These are phyloP conservation scores for Blumeria graminis DNA, from an alignment of 2,329 filamentous ascomycete species.

Conservation along the genomic window DNA sequence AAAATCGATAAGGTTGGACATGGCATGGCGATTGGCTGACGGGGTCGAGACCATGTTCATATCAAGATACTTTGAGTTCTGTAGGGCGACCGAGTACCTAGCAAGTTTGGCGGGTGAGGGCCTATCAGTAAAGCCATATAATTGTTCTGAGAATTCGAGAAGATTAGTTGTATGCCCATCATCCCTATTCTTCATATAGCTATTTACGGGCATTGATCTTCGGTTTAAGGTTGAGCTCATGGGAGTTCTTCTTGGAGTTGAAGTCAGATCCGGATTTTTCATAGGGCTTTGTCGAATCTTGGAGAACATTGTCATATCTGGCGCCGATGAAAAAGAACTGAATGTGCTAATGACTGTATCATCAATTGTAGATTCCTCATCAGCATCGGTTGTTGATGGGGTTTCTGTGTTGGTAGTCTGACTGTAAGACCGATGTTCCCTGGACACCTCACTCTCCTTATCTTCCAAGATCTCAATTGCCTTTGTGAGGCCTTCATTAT, in stretches of 20 bases:
- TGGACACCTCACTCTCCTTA: slow-evolving; percentile 12
- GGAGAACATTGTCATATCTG: slow-evolving; percentile 66
- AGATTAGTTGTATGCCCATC: slow-evolving; percentile 46
- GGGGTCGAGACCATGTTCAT: slow-evolving; percentile 9
- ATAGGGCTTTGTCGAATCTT: slow-evolving; percentile 42
- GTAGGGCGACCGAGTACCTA: slow-evolving; percentile 10
- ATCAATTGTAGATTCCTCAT: slow-evolving; percentile 16
- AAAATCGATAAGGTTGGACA: slow-evolving; percentile 60
- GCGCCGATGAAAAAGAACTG: slow-evolving; percentile 73
- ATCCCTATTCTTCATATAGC: slow-evolving; percentile 9
- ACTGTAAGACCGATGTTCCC: slow-evolving; percentile 8
- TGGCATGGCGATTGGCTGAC: slow-evolving; percentile 15
- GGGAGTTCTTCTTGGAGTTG: slow-evolving; percentile 15
- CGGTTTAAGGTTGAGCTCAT: slow-evolving; percentile 13
- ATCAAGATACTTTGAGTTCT: slow-evolving; percentile 20
- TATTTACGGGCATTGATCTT: slow-evolving; percentile 16
- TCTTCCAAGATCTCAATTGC: slow-evolving; percentile 41
- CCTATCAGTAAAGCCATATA: slow-evolving; percentile 26
- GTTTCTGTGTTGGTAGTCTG: slow-evolving; percentile 13
- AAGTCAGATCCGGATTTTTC: slow-evolving; percentile 22
- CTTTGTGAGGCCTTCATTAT: slow-evolving; percentile 30
- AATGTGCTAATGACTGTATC: slow-evolving; percentile 21
- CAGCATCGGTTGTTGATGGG: slow-evolving; percentile 15
- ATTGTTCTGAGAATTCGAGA: slow-evolving; percentile 69
- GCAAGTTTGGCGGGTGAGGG: slow-evolving; percentile 26